Conservation (phyloP, 169 alveolate species). For the Eimeria falciformis region DNA sequence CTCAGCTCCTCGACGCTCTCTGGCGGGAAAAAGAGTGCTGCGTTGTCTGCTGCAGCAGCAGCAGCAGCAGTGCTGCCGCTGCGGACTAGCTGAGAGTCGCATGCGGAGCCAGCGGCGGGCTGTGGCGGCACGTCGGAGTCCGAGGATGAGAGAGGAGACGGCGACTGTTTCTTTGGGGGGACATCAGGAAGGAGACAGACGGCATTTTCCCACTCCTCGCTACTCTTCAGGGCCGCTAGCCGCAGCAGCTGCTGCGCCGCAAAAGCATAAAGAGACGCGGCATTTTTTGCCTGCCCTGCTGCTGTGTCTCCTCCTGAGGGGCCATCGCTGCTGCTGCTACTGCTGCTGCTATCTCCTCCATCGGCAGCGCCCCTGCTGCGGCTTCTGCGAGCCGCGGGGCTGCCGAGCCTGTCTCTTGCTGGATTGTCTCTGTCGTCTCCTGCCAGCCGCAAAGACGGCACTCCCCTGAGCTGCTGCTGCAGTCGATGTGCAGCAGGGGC, state of each 20-base stretch:
- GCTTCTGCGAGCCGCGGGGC: background rate
- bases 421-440: background rate
- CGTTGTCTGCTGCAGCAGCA: constrained; percentile 47
- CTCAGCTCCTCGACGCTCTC: constrained; percentile 7
- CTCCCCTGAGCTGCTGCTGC: constrained; percentile 59
- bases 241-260: constrained; percentile 72
- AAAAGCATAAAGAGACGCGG: constrained; percentile 48
- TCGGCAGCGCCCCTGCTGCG: background rate
- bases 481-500: background rate
- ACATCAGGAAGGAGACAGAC: background rate
- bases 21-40: background rate
- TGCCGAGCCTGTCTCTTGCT: background rate
- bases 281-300: constrained; percentile 42
- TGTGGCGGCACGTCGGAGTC: background rate
- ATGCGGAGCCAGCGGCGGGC: background rate
- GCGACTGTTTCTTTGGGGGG: background rate
- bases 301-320: constrained; percentile 1
- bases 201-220: constrained; percentile 4
- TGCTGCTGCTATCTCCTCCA: background rate
- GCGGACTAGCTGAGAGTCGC: background rate
- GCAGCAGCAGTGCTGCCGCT: background rate
- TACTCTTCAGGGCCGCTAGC: constrained; percentile 12
- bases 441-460: background rate
- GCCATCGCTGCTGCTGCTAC: constrained; percentile 15
- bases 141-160: background rate